Base-by-base conservation (phyloP, 2,329 filamentous ascomycete genomes). In the Purpureocillium lavendulum region DNA sequence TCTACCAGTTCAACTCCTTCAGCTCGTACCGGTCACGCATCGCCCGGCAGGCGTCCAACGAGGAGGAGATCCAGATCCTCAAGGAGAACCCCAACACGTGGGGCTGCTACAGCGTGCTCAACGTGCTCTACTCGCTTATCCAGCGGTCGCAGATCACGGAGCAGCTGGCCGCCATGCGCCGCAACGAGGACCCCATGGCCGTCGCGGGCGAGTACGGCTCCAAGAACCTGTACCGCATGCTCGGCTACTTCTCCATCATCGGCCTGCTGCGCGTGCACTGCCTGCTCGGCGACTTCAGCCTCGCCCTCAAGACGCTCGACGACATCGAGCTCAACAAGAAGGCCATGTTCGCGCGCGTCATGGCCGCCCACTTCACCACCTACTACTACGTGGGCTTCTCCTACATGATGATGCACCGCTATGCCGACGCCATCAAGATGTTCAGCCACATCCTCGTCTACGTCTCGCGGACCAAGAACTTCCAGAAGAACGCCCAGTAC, bases 381-480 rank as follows among this genome's bases (percentile, higher is more conserved):
- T 98, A 97, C 80, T 98, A 98, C 80, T 97, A 97, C 65, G 90
- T 98, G 47, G 92, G 92, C 53, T 98, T 98, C 80, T 94, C 87
- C 53, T 98, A 98, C 83, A 97, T 98, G 90, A 98, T 98, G 92
- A 94, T 97, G 87, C 88, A 92, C 71, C 87, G 92, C 62, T 98
- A 98, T 64, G 87, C 88, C 67, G 92, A 98, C 67, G 92, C 92
- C 65, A 96, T 98, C 71, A 88, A 90, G 76, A 95, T 96, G 84
- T 98, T 98, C 81, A 94, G 87, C 75, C 92, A 98, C 77, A 98
- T 98, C 66, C 81, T 98, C 55, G 84, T 98, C 69, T 98, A 97
- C 70, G 89, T 98, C 51, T 95, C 88, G 53, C 78, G 92, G 57
- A 98, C 92, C 60, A 98, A 98, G 85, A 97, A 97, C 77, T 97